Conservation (phyloP, 805 yeast species). For the Ogataea degrootiae region DNA sequence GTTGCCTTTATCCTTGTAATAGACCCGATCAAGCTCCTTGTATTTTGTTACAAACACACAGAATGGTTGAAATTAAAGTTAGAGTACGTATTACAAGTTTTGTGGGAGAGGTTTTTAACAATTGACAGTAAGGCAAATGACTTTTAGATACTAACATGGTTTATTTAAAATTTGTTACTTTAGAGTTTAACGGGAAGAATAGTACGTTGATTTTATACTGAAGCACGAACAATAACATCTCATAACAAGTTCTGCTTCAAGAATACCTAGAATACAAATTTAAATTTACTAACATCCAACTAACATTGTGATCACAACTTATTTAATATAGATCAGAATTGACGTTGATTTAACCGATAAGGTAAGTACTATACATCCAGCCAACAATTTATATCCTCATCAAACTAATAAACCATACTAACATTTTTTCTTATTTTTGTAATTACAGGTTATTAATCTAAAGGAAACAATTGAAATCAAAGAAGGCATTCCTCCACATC, state of each 20-base stretch:
- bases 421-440: slow-evolving; percentile 10
- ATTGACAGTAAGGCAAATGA: neutral
- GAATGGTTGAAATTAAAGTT: slow-evolving; percentile 27
- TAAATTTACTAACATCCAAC: slow-evolving; percentile 1
- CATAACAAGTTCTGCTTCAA: no score
- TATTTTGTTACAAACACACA: neutral
- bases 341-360: slow-evolving; percentile 68
- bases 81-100: slow-evolving; percentile 22
- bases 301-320: neutral
- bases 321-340: slow-evolving; percentile 47
- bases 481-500: slow-evolving; percentile 96
- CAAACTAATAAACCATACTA: slow-evolving; percentile 15
- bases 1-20: no score
- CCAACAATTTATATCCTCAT: neutral
- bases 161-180: neutral
- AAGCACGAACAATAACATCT: neutral
- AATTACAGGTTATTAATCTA: slow-evolving; percentile 43
- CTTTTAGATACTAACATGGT: neutral
- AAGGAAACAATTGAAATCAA: slow-evolving; percentile 93
- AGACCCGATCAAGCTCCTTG: no score
- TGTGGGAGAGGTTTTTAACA: neutral
- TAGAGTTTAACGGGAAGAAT: slow-evolving; percentile 77
- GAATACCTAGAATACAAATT: no score
- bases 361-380: slow-evolving; percentile 32
- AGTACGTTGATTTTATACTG: slow-evolving; percentile 31